phyloP scores from a whole-genome alignment of 2,329 filamentous ascomycete species.

The Fusarium udum region DNA sequence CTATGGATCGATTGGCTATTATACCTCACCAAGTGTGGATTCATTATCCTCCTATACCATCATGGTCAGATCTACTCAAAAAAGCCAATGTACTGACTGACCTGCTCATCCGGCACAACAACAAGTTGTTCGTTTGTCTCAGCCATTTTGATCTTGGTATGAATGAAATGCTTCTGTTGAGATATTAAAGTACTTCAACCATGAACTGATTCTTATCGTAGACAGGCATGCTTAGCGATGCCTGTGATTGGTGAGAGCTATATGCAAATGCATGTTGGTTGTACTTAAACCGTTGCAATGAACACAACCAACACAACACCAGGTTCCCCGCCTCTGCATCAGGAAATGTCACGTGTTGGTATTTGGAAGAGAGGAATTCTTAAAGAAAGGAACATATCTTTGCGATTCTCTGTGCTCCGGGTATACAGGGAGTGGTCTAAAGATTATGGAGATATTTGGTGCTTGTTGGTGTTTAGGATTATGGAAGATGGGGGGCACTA shows the following conservation, averaged over 20 bases:
- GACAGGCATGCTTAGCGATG: not conserved
- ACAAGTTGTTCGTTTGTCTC: not conserved
- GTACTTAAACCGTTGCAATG: not conserved
- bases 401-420: rapidly evolving
- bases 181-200: too few relatives aligned
- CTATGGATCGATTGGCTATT: rapidly evolving
- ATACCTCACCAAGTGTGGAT: not conserved
- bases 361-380: rapidly evolving
- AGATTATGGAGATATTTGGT: rapidly evolving
- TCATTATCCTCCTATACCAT: not conserved
- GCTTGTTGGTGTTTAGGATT: not conserved
- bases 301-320: not conserved
- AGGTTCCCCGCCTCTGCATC: not conserved
- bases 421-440: rapidly evolving
- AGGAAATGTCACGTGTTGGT: not conserved
- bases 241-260: not conserved
- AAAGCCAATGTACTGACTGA: not conserved
- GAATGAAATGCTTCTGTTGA: not conserved
- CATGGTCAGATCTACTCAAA: not conserved
- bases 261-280: not conserved
- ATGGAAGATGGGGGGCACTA: not conserved
- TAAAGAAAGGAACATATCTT: rapidly evolving
- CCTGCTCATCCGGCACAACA: not conserved
- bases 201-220: not conserved
- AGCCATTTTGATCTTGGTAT: not conserved